These are phyloP conservation scores for Filobasidium floriforme DNA, from an alignment of 768 basidiomycete species.

Conservation along the genomic window DNA sequence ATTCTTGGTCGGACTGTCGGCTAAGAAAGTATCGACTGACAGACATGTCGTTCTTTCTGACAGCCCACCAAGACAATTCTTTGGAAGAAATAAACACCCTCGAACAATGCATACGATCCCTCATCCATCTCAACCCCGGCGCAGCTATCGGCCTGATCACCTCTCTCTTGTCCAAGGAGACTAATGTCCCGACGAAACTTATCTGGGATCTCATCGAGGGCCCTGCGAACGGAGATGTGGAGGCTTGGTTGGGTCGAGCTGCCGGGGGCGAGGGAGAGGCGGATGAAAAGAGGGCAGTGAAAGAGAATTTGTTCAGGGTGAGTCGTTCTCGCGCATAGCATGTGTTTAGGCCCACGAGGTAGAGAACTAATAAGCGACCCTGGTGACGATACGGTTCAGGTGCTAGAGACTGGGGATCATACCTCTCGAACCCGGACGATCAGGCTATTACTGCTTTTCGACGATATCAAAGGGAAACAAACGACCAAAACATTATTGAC, in stretches of 20 bases:
- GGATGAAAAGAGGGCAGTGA: neutral
- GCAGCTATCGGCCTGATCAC: neutral
- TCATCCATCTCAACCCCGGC: neutral
- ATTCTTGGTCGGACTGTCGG: neutral
- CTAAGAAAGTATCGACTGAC: no score
- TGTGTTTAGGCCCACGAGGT: no score
- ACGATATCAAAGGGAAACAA: neutral
- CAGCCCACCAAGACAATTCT: neutral
- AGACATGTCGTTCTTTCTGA: neutral
- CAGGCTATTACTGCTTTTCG: neutral
- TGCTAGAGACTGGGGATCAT: neutral
- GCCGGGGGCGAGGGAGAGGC: neutral
- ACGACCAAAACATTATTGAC: neutral
- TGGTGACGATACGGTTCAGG: neutral
- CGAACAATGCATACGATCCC: neutral
- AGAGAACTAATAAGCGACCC: no score
- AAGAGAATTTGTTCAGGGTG: neutral
- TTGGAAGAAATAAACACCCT: neutral
- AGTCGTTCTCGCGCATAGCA: neutral
- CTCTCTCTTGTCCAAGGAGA: neutral
- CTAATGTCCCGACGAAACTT: neutral
- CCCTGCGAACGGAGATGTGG: neutral
- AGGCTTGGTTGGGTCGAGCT: neutral
- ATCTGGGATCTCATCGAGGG: neutral
- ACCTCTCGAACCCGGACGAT: neutral